Evolutionary conservation across 495 filamentous ascomycete species (phyloP).

Genomic region (Penicillium chermesinum): DNA sequence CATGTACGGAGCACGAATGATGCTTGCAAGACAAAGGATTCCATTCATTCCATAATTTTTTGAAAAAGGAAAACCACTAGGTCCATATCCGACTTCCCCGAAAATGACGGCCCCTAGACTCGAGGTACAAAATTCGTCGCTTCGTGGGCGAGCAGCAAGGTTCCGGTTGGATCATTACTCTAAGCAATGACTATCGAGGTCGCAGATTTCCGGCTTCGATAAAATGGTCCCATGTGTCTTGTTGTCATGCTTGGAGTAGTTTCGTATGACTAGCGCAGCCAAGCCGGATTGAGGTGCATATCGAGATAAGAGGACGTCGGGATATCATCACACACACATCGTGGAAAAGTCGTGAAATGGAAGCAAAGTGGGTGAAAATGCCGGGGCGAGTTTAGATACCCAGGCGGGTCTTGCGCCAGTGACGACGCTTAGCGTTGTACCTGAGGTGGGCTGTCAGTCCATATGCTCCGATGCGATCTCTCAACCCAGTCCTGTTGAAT

Average conservation of each 20-base stretch:
- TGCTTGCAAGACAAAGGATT: conserved; percentile 22
- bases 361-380: conserved; percentile 10
- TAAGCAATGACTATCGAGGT: neutral
- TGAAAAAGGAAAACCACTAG: conserved; percentile 19
- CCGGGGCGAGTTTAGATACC: conserved; percentile 67
- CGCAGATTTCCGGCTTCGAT: conserved; percentile 1
- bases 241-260: conserved; percentile 11
- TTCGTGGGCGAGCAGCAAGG: neutral
- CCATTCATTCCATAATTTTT: conserved; percentile 30
- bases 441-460: conserved; percentile 45
- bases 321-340: conserved; percentile 18
- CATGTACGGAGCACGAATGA: conserved; percentile 2
- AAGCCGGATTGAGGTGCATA: conserved; percentile 11
- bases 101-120: neutral
- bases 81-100: conserved; percentile 6
- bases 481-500: neutral
- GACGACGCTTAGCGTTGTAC: conserved; percentile 99
- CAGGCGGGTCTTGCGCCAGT: conserved; percentile 99
- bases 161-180: conserved; percentile 1
- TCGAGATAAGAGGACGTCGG: conserved; percentile 19
- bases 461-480: neutral
- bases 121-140: neutral
- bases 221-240: neutral
- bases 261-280: conserved; percentile 24
- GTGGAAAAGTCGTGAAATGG: conserved; percentile 12